Base-by-base conservation (phyloP, 1,139 yeast species). In the Scheffersomyces illinoinensis region DNA sequence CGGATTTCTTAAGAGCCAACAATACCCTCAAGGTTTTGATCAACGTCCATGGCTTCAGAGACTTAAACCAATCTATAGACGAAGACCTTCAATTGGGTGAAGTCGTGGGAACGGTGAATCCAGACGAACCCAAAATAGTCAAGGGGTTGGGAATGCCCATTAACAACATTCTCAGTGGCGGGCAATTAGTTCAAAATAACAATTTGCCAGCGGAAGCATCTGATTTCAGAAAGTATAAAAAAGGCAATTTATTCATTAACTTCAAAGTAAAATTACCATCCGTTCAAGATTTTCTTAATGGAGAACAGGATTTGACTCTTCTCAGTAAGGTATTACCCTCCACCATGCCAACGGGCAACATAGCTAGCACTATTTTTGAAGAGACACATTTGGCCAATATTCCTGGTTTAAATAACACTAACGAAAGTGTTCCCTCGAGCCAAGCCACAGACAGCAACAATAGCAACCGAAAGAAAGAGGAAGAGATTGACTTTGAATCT, bases 71-170 rank as follows among this genome's bases (percentile, higher is more conserved):
- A 21, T n/a, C 56, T 4, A 54, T 64, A 5, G 65, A 72, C 53
- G 61, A 59, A 1, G 66, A 71, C 2, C 66, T 84, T 17, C 70
- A 73, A 47, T 65, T 74, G 19, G 88, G 87, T 3, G 87, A 85
- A 62, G 70, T 85, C 0, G 68, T 79, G 6, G 84, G 84, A 0
- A 73, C 81, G 3, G 77, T 83, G 18, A 74, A 75, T 20, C 79
- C 85, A 3, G 82, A 81, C 5, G 71, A 73, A 4, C 78, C 86
- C 1, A 86, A 85, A 61, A 69, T 82, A 4, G 78, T 86, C 1
- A 75, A 75, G 58, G 85, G 84, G 0, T 71, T 76, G 53, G 90
- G 91, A 23, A 85, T 86, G 88, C 97, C 97, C 4, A 82, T 86
- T 46, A 84, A 85, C 72, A 73, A 78, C 51, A 76, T 70, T 59